These are phyloP conservation scores for Xylaria palmicola DNA, from an alignment of 495 filamentous ascomycete species.

Conservation along the genomic window DNA sequence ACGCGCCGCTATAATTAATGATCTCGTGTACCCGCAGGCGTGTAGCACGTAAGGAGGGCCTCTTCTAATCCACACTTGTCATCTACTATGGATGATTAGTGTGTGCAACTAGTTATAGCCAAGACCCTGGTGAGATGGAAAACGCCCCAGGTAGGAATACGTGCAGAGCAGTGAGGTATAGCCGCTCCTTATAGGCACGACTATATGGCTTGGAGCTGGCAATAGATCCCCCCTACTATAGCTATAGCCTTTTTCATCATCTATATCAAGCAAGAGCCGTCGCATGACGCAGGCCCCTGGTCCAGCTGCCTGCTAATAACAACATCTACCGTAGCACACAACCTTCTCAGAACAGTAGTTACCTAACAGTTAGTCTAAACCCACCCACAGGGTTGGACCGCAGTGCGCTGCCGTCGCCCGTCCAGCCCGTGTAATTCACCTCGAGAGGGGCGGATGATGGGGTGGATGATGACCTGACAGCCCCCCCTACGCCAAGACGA, in stretches of 20 bases:
- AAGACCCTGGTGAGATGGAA: background rate
- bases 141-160: too few species aligned
- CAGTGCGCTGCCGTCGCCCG: background rate
- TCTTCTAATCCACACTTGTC: background rate
- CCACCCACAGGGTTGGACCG: too few species aligned
- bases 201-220: too few species aligned
- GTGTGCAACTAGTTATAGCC: constrained; percentile 1
- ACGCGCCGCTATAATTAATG: background rate
- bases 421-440: background rate
- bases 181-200: too few species aligned
- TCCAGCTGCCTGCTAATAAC: background rate
- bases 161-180: too few species aligned
- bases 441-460: background rate
- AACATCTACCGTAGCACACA: background rate
- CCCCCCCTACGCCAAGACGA: background rate
- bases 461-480: background rate
- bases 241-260: too few species aligned
- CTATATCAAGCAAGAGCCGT: background rate
- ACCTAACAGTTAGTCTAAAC: too few species aligned
- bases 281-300: background rate
- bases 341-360: too few species aligned
- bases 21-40: background rate
- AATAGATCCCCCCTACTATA: too few species aligned
- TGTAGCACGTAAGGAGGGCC: background rate
- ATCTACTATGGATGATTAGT: background rate